phyloP scores from a whole-genome alignment of 2,329 filamentous ascomycete species.

The Leptographium lundbergii region DNA sequence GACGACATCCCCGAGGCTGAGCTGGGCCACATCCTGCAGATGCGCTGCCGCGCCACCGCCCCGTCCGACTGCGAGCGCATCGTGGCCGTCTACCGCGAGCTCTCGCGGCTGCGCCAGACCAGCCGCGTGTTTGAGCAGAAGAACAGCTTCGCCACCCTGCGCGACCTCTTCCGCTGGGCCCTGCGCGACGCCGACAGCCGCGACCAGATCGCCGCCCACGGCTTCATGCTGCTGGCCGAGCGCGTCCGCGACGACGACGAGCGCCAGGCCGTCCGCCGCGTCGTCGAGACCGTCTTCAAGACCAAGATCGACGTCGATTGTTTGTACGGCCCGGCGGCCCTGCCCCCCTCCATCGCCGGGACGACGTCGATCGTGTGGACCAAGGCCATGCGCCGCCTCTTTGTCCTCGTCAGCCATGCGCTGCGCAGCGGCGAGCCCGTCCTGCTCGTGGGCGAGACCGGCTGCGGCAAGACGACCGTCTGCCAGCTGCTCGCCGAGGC shows the following conservation, averaged over 20 bases:
- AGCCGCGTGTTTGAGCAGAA: constrained; percentile 92
- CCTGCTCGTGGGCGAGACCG: constrained; percentile 88
- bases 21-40: constrained; percentile 79
- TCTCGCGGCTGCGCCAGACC: constrained; percentile 81
- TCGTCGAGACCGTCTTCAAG: constrained; percentile 86
- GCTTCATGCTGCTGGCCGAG: constrained; percentile 92
- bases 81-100: constrained; percentile 84
- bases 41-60: constrained; percentile 73
- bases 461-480: constrained; percentile 94
- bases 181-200: constrained; percentile 71
- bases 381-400: constrained; percentile 81
- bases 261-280: constrained; percentile 65
- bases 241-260: constrained; percentile 87
- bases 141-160: constrained; percentile 88
- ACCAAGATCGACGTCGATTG: constrained; percentile 62
- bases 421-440: constrained; percentile 87
- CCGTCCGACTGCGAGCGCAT: constrained; percentile 87
- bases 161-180: constrained; percentile 95
- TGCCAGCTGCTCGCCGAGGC: constrained; percentile 85
- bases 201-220: constrained; percentile 80
- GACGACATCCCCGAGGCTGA: constrained; percentile 96
- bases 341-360: background rate
- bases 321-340: constrained; percentile 50
- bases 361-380: constrained; percentile 60
- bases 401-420: constrained; percentile 76